These are phyloP conservation scores for Cutaneotrichosporon arboriforme DNA, from an alignment of 1,284 basidiomycete genomes.

Conservation along the genomic window DNA sequence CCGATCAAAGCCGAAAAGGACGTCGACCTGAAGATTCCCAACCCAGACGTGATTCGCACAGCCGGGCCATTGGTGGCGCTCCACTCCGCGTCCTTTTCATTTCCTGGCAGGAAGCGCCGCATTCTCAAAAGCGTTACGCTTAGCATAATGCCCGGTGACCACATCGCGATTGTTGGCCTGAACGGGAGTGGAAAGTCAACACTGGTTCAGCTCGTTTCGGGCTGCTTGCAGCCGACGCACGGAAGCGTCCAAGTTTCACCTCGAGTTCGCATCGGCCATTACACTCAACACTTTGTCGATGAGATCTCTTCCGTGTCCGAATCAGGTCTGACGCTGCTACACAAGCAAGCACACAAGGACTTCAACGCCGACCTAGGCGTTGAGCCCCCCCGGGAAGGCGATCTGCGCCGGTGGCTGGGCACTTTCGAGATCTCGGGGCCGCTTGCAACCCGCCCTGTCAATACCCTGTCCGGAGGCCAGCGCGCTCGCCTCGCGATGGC, in stretches of 20 bases:
- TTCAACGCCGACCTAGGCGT: conserved; percentile 2
- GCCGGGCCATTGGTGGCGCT: conserved; percentile 55
- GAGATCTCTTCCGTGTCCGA: conserved; percentile 49
- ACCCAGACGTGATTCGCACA: conserved; percentile 51
- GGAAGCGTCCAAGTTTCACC: conserved; percentile 60
- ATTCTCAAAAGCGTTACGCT: conserved; percentile 56
- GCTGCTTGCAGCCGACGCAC: conserved; percentile 52
- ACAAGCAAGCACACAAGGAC: conserved; percentile 1
- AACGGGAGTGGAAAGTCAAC: conserved; percentile 61
- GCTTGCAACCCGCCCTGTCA: conserved; percentile 40
- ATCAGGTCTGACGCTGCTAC: conserved; percentile 1
- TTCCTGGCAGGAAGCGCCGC: conserved; percentile 37
- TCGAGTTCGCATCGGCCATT: conserved; percentile 55
- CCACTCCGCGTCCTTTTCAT: conserved; percentile 53
- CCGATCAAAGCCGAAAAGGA: conserved; percentile 54
- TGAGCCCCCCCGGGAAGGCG: conserved; percentile 45
- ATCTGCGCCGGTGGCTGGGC: conserved; percentile 52
- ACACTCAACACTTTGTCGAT: conserved; percentile 48
- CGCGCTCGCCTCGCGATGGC: conserved; percentile 50
- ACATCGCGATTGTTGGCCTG: conserved; percentile 58
- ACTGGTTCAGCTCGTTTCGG: conserved; percentile 57
- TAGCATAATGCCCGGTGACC: conserved; percentile 56
- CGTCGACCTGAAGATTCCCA: conserved; percentile 53
- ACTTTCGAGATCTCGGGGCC: conserved; percentile 54
- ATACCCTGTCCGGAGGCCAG: conserved; percentile 47